Percentiles rank a stretch among this genome's conserved stretches.
Conservation (phyloP, 345 rosid species). For the Capsella bursapastoris region DNA sequence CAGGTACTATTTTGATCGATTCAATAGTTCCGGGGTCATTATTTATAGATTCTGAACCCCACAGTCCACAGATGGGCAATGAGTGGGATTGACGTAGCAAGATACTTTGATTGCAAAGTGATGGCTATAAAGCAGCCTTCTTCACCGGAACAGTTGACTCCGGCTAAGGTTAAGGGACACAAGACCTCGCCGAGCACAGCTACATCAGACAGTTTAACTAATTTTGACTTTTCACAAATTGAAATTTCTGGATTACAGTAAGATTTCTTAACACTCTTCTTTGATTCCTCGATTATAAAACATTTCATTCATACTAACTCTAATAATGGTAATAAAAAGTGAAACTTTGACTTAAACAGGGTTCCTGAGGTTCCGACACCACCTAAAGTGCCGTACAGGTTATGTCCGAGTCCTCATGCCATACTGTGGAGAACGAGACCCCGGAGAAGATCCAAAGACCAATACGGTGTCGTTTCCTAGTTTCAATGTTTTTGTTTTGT, state of each 20-base stretch:
- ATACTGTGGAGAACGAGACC: slow-evolving; percentile 80
- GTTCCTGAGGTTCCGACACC: slow-evolving; percentile 62
- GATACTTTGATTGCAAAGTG: slow-evolving; percentile 60
- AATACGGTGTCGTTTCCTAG: slow-evolving; percentile 25
- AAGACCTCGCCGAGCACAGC: slow-evolving; percentile 11
- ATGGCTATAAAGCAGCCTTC: slow-evolving; percentile 69
- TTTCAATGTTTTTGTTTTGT: not conserved
- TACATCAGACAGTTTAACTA: slow-evolving; percentile 51
- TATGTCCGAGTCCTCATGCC: slow-evolving; percentile 78
- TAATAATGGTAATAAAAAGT: not conserved
- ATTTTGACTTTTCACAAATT: slow-evolving; percentile 73
- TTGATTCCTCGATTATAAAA: not conserved
- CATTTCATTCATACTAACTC: not conserved
- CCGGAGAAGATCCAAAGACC: slow-evolving; percentile 56
- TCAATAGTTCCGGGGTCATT: slow-evolving; percentile 19
- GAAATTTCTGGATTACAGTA: slow-evolving; percentile 62
- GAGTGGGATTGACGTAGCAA: slow-evolving; percentile 51
- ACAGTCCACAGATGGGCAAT: slow-evolving; percentile 57
- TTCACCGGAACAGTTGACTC: slow-evolving; percentile 31
- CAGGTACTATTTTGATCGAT: slow-evolving; percentile 52
- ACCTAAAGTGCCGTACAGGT: slow-evolving; percentile 65
- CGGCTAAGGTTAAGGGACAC: slow-evolving; percentile 26
- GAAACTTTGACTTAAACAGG: slow-evolving; percentile 49
- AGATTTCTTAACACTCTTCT: slow-evolving; percentile 33
- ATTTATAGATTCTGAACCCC: not conserved